Conservation (phyloP, 2,329 filamentous ascomycete species). For the Madurella fahalii region DNA sequence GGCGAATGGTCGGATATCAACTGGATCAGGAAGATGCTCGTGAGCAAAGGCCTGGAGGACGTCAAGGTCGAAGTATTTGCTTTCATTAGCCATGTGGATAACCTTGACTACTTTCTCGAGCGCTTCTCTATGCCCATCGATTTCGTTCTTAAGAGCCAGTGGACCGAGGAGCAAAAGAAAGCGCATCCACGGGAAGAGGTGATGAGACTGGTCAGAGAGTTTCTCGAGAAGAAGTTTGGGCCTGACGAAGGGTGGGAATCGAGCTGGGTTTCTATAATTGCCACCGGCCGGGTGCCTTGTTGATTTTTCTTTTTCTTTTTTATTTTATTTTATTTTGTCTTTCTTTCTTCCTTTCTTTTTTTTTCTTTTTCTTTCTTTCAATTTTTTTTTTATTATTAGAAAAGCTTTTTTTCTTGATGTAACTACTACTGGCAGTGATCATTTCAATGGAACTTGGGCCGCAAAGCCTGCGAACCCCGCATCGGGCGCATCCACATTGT, state of each 20-base stretch:
- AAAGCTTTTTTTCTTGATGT: too few species aligned
- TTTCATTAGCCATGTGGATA: constrained; percentile 30
- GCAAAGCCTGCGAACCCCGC: constrained; percentile 9
- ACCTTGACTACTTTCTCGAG: constrained; percentile 34
- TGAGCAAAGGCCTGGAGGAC: constrained; percentile 35
- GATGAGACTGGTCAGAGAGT: constrained; percentile 31
- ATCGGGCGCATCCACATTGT: constrained; percentile 12
- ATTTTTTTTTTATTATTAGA: too few species aligned
- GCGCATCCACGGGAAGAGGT: constrained; percentile 38
- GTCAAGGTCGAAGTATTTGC: constrained; percentile 34
- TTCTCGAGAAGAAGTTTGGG: constrained; percentile 39
- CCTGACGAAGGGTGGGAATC: constrained; percentile 33
- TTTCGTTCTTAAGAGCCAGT: constrained; percentile 36
- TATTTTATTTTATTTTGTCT: too few species aligned
- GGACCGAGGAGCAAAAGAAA: constrained; percentile 37
- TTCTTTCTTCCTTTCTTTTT: too few species aligned
- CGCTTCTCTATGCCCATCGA: constrained; percentile 38
- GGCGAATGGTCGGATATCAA: constrained; percentile 38
- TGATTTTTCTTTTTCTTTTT: background rate
- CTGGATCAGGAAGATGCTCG: constrained; percentile 37
- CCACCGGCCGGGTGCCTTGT: constrained; percentile 21
- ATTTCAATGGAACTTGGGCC: background rate
- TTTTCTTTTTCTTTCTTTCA: too few species aligned
- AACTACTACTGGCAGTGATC: too few species aligned
- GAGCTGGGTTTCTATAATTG: constrained; percentile 32